phyloP scores from a whole-genome alignment of 768 basidiomycete species.

The Termitomyces eurrhizus region DNA sequence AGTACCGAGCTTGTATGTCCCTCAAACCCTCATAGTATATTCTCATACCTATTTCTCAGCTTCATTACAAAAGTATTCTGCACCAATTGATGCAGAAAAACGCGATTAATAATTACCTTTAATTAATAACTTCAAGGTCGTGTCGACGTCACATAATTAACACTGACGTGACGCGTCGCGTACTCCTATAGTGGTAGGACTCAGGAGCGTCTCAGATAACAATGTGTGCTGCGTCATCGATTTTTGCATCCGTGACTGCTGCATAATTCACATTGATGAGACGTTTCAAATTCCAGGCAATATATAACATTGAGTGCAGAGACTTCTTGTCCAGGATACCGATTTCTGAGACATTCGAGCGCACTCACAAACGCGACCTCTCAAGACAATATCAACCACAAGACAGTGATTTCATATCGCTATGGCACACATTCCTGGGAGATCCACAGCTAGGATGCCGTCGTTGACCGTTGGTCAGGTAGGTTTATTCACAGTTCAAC shows the following conservation, averaged over 20 bases:
- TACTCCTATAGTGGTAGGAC: not conserved
- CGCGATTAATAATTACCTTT: not conserved
- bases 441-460: not conserved
- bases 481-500: not conserved
- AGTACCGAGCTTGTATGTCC: constrained; percentile 25
- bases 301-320: not conserved
- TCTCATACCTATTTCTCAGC: not conserved
- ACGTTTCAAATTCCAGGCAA: not conserved
- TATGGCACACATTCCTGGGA: constrained; percentile 5
- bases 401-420: not conserved
- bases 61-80: not conserved
- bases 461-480: constrained; percentile 12
- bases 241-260: not conserved
- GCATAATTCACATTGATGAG: not conserved
- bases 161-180: constrained; percentile 11
- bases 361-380: not conserved
- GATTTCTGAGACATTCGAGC: not conserved
- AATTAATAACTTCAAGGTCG: not conserved
- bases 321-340: not conserved
- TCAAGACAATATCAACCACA: not conserved
- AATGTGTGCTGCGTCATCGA: constrained; percentile 1
- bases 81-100: not conserved
- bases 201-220: not conserved
- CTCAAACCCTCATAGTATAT: not conserved
- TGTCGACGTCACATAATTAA: constrained; percentile 3